Evolutionary conservation across 495 filamentous ascomycete species (phyloP), one percentile per base, ranked within the genome.

Genomic region (Aspergillus saccharolyticus): DNA sequence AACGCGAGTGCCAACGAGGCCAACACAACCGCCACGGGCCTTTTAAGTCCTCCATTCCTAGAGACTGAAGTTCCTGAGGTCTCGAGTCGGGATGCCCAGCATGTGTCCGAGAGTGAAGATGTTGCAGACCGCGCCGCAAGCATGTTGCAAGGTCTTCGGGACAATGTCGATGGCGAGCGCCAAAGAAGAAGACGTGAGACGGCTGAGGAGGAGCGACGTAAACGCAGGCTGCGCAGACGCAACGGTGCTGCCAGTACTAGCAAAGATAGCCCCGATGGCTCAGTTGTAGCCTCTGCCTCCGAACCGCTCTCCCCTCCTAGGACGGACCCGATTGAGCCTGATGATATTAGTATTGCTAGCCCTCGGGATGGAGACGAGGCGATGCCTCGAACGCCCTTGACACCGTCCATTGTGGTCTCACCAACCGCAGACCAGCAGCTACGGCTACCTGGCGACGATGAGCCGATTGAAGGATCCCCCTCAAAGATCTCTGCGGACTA

Each of bases 111-210:
- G 54, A 81, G 80, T 55, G 88, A 89, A 70, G 89, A 93, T 59
- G 79, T 96, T 33, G 91, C 89, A 14, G 85, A 89, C 57, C 86
- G 90, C 30, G 91, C 91, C 8, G 90, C 89, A 18, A 84, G 83
- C 57, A 78, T 96, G 71, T 78, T 96, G 46, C 86, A 92, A 60
- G 89, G 88, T 42, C 82, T 96, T 65, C 78, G 89, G 51, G 85
- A 85, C 48, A 83, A 82, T 53, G 80, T 79, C 24, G 84, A 77
- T 21, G 63, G 63, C 1, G 84, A 86, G 56, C 82, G 82, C 57
- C 82, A 78, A 52, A 77, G 87, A 58, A 73, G 87, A 59, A 63
- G 83, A 61, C 67, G 87, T 66, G 85, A 89, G 66, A 88, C 79
- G 50, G 86, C 86, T 9, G 85, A 89, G 45, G 86, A 89, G 67